Base-by-base conservation (phyloP, 2,329 filamentous ascomycete species). In the Fusarium sororula region DNA sequence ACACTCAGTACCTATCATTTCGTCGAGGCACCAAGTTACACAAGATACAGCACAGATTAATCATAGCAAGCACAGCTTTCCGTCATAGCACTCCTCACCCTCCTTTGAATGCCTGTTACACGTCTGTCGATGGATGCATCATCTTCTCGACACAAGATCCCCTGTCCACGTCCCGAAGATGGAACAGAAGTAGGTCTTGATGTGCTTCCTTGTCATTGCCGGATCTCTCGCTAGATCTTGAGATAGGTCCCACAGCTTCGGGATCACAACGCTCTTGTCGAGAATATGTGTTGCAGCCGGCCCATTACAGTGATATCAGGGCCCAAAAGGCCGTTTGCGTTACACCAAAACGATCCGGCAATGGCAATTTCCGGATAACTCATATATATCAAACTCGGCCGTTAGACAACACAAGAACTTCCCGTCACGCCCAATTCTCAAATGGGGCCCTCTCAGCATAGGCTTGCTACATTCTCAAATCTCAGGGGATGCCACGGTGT, bases 151-250 rank as follows among this genome's bases (percentile, higher is more conserved):
- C 54, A 42, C 26, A 20, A 42, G 17, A 38, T 55, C 30, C 32
- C 41, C 26, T 55, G 45, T 67, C 45, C 32, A 63, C 35, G 39
- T 53, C 54, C 50, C 24, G 26, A 48, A 26, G 30, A 51, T 64
- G 58, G 50, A 61, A 53, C 56, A 58, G 50, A 32, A 28, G 41
- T 42, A 32, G 35, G 57, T 37, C 32, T 45, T 28, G 28, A 45
- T 35, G 32, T 50, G 53, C 41, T 22, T 58, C 48, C 55, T 35
- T 62, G 32, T 53, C 44, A 57, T 42, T 50, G 48, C 73, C 56
- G 58, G 57, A 71, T 74, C 67, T 74, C 64, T 76, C 75, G 74
- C 66, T 67, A 75, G 70, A 66, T 41, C 57, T 63, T 67, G 54
- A 30, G 63, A 44, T 26, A 30, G 39, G 73, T 76, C 26, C 35